phyloP scores from a whole-genome alignment of 2,329 filamentous ascomycete genomes.

The Chrysoporthe cubensis region DNA sequence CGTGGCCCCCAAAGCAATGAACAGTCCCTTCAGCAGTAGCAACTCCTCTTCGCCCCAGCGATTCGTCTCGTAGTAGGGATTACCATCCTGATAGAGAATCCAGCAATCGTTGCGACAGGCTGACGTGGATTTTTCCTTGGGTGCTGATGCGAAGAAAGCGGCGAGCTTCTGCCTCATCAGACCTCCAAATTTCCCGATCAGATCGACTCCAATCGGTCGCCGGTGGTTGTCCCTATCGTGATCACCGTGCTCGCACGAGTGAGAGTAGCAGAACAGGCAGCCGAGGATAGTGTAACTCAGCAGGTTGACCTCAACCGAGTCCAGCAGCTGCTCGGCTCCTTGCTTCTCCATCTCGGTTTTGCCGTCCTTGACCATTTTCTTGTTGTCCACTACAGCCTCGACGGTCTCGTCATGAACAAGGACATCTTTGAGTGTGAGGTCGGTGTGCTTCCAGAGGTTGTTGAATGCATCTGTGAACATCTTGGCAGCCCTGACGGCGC shows the following conservation, averaged over 20 bases:
- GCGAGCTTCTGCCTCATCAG: slow-evolving; percentile 38
- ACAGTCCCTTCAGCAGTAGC: slow-evolving; percentile 52
- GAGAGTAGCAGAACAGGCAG: slow-evolving; percentile 62
- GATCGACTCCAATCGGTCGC: slow-evolving; percentile 56
- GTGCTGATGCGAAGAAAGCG: slow-evolving; percentile 32
- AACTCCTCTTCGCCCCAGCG: slow-evolving; percentile 56
- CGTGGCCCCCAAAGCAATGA: slow-evolving; percentile 35
- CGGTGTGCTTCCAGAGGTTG: slow-evolving; percentile 52
- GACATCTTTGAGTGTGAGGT: slow-evolving; percentile 56
- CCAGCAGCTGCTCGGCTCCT: slow-evolving; percentile 42
- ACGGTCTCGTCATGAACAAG: slow-evolving; percentile 57
- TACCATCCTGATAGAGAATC: slow-evolving; percentile 38
- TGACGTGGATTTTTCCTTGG: slow-evolving; percentile 17
- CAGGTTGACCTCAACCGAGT: slow-evolving; percentile 51
- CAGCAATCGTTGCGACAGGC: slow-evolving; percentile 50
- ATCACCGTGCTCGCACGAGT: slow-evolving; percentile 65
- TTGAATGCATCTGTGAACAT: slow-evolving; percentile 63
- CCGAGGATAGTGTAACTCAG: slow-evolving; percentile 60
- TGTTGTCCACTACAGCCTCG: slow-evolving; percentile 58
- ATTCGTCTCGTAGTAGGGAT: slow-evolving; percentile 38
- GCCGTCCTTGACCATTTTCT: slow-evolving; percentile 55
- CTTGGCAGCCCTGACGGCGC: slow-evolving; percentile 47
- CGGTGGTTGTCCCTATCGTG: slow-evolving; percentile 59
- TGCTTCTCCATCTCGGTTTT: slow-evolving; percentile 41
- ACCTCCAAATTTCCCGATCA: slow-evolving; percentile 41